Evolutionary conservation across 225 moss, liverwort and hornwort species (phyloP).

Genomic region (Sphagnum contortum): DNA sequence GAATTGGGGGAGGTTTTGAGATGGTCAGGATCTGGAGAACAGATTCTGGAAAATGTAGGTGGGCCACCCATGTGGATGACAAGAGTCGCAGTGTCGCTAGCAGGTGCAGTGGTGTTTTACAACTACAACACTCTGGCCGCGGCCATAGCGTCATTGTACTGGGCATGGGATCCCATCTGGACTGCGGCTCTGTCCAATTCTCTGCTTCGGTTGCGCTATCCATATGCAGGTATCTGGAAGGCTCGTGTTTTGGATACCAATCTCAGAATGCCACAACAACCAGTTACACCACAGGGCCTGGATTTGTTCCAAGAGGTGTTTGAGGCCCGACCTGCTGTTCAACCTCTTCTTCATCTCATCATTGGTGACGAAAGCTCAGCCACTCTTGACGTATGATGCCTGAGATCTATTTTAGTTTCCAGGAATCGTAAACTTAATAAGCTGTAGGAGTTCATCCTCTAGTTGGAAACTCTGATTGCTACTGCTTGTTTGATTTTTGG

Average conservation of each 20-base stretch:
- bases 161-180: conserved; percentile 86
- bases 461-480: not conserved
- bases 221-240: conserved; percentile 83
- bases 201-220: conserved; percentile 60
- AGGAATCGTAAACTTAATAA: not conserved
- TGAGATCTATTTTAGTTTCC: not conserved
- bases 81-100: conserved; percentile 66
- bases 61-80: conserved; percentile 46
- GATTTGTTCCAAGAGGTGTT: conserved; percentile 48
- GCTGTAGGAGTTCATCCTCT: not conserved
- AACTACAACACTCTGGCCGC: conserved; percentile 60
- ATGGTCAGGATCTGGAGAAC: conserved; percentile 77
- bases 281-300: conserved; percentile 18
- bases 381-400: conserved; percentile 43
- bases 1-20: conserved; percentile 61
- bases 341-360: conserved; percentile 38
- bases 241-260: conserved; percentile 42
- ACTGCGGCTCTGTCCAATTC: conserved; percentile 64
- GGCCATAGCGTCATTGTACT: conserved; percentile 66
- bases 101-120: conserved; percentile 40
- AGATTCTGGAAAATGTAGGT: conserved; percentile 62
- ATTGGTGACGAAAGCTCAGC: conserved; percentile 80
- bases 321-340: conserved; percentile 25
- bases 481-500: too few relatives aligned
- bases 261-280: conserved; percentile 26